Conservation (phyloP, 2,329 filamentous ascomycete genomes). For the Alternaria incomplexa region DNA sequence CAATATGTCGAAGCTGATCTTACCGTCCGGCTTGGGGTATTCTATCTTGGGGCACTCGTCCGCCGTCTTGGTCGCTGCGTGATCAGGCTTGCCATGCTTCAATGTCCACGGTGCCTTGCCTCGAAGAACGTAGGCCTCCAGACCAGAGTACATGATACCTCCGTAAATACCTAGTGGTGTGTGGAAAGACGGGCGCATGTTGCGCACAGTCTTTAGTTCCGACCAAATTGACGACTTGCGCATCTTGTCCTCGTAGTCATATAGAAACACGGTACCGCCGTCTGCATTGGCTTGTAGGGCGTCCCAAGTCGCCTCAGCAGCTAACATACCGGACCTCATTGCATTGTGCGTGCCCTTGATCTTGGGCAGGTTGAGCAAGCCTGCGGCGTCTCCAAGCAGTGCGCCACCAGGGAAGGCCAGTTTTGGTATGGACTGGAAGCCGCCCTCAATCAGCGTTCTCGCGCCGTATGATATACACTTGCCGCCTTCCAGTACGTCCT, state of each 20-base stretch:
- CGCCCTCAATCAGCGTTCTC: constrained; percentile 88
- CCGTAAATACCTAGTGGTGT: constrained; percentile 85
- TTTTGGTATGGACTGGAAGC: constrained; percentile 97
- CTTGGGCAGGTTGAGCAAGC: constrained; percentile 97
- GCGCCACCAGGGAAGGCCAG: constrained; percentile 95
- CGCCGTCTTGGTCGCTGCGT: constrained; percentile 78
- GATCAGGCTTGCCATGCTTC: constrained; percentile 79
- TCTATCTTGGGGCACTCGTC: constrained; percentile 86
- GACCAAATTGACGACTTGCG: constrained; percentile 89
- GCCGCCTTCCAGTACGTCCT: constrained; percentile 84
- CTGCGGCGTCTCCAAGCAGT: constrained; percentile 93
- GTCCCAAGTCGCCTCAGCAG: constrained; percentile 85
- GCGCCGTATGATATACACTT: constrained; percentile 98
- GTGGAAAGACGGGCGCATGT: constrained; percentile 97
- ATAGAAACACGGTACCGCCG: constrained; percentile 82
- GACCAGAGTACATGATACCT: constrained; percentile 87
- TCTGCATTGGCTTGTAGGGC: constrained; percentile 67
- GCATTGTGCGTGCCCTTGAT: constrained; percentile 98
- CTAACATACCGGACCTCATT: constrained; percentile 97
- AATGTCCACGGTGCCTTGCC: constrained; percentile 91
- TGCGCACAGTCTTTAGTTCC: constrained; percentile 92
- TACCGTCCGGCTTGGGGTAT: constrained; percentile 94
- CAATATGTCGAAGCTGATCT: constrained; percentile 94
- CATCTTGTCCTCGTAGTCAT: constrained; percentile 89
- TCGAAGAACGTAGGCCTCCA: constrained; percentile 87